Evolutionary conservation across 148 eudicot species (phyloP).

Genomic region (Fagopyrum tataricum): DNA sequence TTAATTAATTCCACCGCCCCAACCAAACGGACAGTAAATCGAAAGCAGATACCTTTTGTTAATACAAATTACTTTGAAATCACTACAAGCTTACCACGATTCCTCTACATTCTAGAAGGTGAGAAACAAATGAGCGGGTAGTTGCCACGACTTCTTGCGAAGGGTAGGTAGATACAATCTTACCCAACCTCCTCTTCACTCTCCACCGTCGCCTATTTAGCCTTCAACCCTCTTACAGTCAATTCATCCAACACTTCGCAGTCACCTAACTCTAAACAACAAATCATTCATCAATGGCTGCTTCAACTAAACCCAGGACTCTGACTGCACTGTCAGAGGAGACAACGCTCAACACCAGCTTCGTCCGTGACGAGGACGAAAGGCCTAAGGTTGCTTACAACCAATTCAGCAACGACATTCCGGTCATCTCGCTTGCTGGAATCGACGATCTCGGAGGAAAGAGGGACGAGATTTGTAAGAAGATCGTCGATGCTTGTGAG

Average conservation of each 20-base stretch:
- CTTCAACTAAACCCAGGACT: constrained; percentile 31
- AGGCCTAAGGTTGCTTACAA: constrained; percentile 84
- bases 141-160: neutral
- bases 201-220: neutral
- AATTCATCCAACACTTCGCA: constrained; percentile 7
- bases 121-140: neutral
- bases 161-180: neutral
- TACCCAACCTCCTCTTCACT: neutral
- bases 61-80: no score
- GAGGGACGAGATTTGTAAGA: constrained; percentile 52
- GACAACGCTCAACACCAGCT: constrained; percentile 37
- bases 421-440: constrained; percentile 75
- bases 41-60: no score
- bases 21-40: no score
- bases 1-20: no score
- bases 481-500: constrained; percentile 79
- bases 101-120: no score
- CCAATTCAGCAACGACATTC: constrained; percentile 58
- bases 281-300: constrained; percentile 26
- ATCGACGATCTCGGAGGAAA: constrained; percentile 37
- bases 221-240: neutral
- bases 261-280: neutral
- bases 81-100: no score
- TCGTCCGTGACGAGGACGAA: constrained; percentile 87
- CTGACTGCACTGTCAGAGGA: constrained; percentile 42